phyloP scores from a whole-genome alignment of 768 basidiomycete genomes.

The Termitomyces sp. region DNA sequence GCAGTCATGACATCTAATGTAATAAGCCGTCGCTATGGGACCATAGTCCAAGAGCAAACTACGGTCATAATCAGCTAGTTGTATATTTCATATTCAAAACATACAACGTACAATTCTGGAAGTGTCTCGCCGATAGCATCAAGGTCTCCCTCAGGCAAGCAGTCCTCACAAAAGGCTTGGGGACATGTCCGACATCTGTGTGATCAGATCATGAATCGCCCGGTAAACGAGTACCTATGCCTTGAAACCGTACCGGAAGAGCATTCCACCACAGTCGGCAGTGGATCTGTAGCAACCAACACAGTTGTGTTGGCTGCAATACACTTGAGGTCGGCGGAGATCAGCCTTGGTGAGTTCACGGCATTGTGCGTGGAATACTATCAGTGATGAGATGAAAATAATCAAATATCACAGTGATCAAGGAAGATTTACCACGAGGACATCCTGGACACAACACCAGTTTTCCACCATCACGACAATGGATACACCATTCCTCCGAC shows the following conservation, averaged over 20 bases:
- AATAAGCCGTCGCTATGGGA: slow-evolving; percentile 34
- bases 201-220: not conserved
- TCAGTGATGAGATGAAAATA: not conserved
- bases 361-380: slow-evolving; percentile 55
- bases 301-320: slow-evolving; percentile 53
- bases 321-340: slow-evolving; percentile 19
- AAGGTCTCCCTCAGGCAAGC: slow-evolving; percentile 46
- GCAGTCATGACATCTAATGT: slow-evolving; percentile 50
- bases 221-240: not conserved
- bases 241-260: slow-evolving; percentile 42
- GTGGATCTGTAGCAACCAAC: slow-evolving; percentile 39
- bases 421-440: slow-evolving; percentile 43
- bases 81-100: not conserved
- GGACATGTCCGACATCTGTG: slow-evolving; percentile 57
- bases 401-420: not conserved
- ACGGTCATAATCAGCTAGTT: not conserved
- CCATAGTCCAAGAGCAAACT: slow-evolving; percentile 41
- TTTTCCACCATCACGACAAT: slow-evolving; percentile 58
- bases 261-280: slow-evolving; percentile 48
- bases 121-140: slow-evolving; percentile 49
- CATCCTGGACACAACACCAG: slow-evolving; percentile 44
- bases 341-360: slow-evolving; percentile 33
- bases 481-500: slow-evolving; percentile 55
- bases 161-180: slow-evolving; percentile 59
- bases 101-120: slow-evolving; percentile 50